phyloP scores from a whole-genome alignment of 306 rosid species.

The Acacia melanoxylon region DNA sequence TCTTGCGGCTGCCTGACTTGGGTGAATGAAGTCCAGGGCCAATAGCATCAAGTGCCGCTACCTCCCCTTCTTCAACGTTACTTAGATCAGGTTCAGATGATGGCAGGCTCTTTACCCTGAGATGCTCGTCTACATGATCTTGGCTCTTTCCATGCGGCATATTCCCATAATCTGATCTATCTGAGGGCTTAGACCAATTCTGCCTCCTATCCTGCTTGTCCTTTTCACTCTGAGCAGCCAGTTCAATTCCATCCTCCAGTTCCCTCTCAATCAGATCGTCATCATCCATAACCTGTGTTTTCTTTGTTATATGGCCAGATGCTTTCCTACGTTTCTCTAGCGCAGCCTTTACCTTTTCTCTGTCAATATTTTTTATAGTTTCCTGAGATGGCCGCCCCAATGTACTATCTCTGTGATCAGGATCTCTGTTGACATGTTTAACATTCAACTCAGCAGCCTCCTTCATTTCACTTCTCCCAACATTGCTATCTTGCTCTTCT shows the following conservation, averaged over 20 bases:
- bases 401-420: slow-evolving; percentile 51
- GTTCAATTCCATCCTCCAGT: slow-evolving; percentile 92
- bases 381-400: slow-evolving; percentile 69
- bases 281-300: slow-evolving; percentile 78
- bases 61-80: slow-evolving; percentile 91
- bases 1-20: slow-evolving; percentile 69
- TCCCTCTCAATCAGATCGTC: slow-evolving; percentile 96
- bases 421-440: slow-evolving; percentile 54
- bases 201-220: slow-evolving; percentile 75
- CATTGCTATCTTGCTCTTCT: slow-evolving; percentile 59
- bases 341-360: slow-evolving; percentile 88
- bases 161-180: slow-evolving; percentile 56
- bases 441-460: slow-evolving; percentile 64
- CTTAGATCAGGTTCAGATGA: slow-evolving; percentile 48
- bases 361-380: slow-evolving; percentile 75
- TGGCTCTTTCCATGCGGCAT: slow-evolving; percentile 55
- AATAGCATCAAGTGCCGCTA: slow-evolving; percentile 46
- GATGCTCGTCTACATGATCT: slow-evolving; percentile 55
- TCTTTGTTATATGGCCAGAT: slow-evolving; percentile 63
- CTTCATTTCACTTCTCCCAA: slow-evolving; percentile 52
- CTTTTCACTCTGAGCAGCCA: slow-evolving; percentile 74
- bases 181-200: slow-evolving; percentile 69
- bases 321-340: slow-evolving; percentile 92
- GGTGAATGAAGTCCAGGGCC: slow-evolving; percentile 56
- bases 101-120: slow-evolving; percentile 33